These are phyloP conservation scores for Fusarium pininemorale DNA, from an alignment of 2,329 filamentous ascomycete genomes.

Conservation along the genomic window DNA sequence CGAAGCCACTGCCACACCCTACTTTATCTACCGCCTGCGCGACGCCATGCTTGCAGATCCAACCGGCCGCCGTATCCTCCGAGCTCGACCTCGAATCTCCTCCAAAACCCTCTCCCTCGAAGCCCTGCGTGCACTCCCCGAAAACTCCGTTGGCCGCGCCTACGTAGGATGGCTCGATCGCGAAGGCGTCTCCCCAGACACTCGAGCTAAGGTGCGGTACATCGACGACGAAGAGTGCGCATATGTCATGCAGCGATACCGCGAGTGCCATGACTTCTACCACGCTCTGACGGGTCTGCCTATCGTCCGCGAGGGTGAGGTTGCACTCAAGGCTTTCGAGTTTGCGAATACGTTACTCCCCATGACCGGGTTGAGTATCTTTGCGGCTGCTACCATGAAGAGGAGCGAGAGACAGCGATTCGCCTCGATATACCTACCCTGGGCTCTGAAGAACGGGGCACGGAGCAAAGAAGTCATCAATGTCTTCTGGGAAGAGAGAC, in stretches of 20 bases:
- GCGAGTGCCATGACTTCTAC: conserved; percentile 98
- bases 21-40: conserved; percentile 92
- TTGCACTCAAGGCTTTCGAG: conserved; percentile 98
- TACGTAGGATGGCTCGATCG: conserved; percentile 94
- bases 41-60: conserved; percentile 87
- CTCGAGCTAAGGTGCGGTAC: conserved; percentile 82
- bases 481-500: conserved; percentile 96
- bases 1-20: conserved; percentile 92
- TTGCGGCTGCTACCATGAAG: conserved; percentile 88
- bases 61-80: conserved; percentile 90
- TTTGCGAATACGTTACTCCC: conserved; percentile 93
- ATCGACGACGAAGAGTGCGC: conserved; percentile 96
- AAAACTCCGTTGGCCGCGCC: conserved; percentile 78
- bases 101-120: conserved; percentile 74
- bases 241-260: conserved; percentile 98
- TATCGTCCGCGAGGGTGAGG: conserved; percentile 91
- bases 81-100: conserved; percentile 87
- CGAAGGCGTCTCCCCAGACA: conserved; percentile 93
- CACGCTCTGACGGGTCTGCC: conserved; percentile 93
- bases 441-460: conserved; percentile 87
- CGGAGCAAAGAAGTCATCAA: conserved; percentile 85
- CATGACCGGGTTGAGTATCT: conserved; percentile 90
- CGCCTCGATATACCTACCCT: conserved; percentile 81
- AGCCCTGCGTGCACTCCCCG: conserved; percentile 75
- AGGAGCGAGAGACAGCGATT: conserved; percentile 81